Percentiles rank a stretch among this genome's conserved stretches.
Evolutionary conservation across 2,329 filamentous ascomycete genomes (phyloP).

Genomic region (Penicillium digitatum): DNA sequence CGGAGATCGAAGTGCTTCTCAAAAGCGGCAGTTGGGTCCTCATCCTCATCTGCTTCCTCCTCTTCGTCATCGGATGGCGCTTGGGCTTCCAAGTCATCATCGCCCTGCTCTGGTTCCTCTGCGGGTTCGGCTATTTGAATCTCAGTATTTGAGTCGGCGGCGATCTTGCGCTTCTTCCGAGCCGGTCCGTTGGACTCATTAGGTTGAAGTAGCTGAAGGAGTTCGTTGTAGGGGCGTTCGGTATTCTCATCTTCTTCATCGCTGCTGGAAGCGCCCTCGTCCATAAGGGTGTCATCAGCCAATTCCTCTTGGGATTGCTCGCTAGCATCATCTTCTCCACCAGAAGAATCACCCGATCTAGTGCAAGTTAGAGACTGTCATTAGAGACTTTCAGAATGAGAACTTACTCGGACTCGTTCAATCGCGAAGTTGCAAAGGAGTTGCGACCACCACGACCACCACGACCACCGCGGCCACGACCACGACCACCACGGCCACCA

Average conservation of each 20-base stretch:
- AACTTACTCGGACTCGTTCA: slow-evolving; percentile 40
- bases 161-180: slow-evolving; percentile 53
- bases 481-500: slow-evolving; percentile 66
- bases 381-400: background rate
- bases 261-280: slow-evolving; percentile 35
- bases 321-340: slow-evolving; percentile 35
- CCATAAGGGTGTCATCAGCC: slow-evolving; percentile 39
- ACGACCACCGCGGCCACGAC: slow-evolving; percentile 39
- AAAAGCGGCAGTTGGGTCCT: slow-evolving; percentile 64
- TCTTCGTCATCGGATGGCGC: slow-evolving; percentile 46
- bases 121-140: slow-evolving; percentile 22
- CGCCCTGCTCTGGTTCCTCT: slow-evolving; percentile 31
- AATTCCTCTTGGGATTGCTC: slow-evolving; percentile 41
- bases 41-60: slow-evolving; percentile 35
- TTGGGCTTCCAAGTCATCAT: slow-evolving; percentile 46
- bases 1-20: slow-evolving; percentile 72
- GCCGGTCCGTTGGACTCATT: slow-evolving; percentile 43
- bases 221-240: slow-evolving; percentile 51
- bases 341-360: slow-evolving; percentile 31
- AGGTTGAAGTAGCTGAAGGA: slow-evolving; percentile 54
- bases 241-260: slow-evolving; percentile 43
- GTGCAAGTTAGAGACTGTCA: slow-evolving; percentile 11
- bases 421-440: slow-evolving; percentile 37
- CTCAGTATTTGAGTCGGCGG: slow-evolving; percentile 28
- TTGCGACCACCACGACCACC: slow-evolving; percentile 1